phyloP scores from a whole-genome alignment of 345 rosid genomes.

The Bruguiera gymnorhiza region DNA sequence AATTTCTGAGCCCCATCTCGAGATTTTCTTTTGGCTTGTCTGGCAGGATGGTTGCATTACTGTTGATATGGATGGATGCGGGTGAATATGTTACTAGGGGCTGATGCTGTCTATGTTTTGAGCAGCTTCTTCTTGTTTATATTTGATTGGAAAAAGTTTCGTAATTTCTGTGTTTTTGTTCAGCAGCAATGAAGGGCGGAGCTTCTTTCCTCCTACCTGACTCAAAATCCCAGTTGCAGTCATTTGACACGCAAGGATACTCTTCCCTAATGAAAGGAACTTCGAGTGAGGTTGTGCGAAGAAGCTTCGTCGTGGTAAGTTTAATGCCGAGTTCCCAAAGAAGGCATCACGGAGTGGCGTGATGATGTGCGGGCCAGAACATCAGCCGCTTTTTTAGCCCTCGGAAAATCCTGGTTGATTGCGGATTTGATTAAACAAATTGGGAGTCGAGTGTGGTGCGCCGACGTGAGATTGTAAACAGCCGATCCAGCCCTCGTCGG shows the following conservation, averaged over 20 bases:
- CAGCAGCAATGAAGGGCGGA: conserved; percentile 59
- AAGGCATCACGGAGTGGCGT: neutral
- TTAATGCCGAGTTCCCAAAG: neutral
- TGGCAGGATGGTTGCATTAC: neutral
- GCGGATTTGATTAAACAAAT: neutral
- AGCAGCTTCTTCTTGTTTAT: neutral
- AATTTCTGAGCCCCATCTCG: neutral
- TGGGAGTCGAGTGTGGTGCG: neutral
- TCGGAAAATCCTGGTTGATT: neutral
- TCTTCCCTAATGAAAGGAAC: conserved; percentile 14
- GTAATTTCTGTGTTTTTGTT: conserved; percentile 1
- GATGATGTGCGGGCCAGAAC: neutral
- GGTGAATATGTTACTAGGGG: neutral
- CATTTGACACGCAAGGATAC: conserved; percentile 4
- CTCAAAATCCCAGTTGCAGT: too few species aligned
- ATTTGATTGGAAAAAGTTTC: conserved; percentile 1
- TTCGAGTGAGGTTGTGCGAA: neutral
- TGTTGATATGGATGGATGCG: neutral
- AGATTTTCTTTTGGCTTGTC: neutral
- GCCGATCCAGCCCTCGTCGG: too few species aligned
- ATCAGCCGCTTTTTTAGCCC: neutral
- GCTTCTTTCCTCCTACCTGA: neutral
- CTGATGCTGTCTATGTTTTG: neutral
- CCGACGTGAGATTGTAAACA: too few species aligned
- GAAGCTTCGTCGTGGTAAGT: neutral